Base-by-base conservation (phyloP, 345 rosid genomes). In the Microcos paniculata region DNA sequence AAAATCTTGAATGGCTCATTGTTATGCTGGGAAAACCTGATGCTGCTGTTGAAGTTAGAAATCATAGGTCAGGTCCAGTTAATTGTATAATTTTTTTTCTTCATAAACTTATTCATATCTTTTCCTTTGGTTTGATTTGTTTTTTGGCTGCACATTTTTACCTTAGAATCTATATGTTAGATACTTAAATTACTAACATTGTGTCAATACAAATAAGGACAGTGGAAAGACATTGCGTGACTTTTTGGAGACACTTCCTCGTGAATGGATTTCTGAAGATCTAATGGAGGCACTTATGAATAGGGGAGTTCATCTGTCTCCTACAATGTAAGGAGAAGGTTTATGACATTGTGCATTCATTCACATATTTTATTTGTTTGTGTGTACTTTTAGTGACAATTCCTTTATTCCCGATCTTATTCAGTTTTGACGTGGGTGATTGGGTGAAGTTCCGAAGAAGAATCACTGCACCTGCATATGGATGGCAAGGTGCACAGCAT, bases 231-330 rank as follows among this genome's bases (percentile, higher is more conserved):
- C 92, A 62, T 79, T 90, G 58, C 93, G 98, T 59, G 98, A 96
- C 82, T 89, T 84, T 80, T 68, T 96, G 88, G 99, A 96, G 86
- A 87, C 92, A 78, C 94, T 96, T 87, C 97, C 97, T 30, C 93
- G 99, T 64, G 98, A 93, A 77, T 96, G 99, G 99, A 92, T 96
- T 78, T 88, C 98, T 46, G 99, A 96, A 87, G 97, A 93, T 86
- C 82, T 96, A 52, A 88, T 96, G 94, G 99, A 96, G 75, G 97
- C 97, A 66, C 86, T 96, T 43, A 65, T 68, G 51, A 86, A 83
- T 83, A 91, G 90, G 76, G 97, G 97, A 76, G 87, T 96, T 80
- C 87, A 90, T 79, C 84, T 93, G 74, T 93, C 98, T 81, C 92
- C 97, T 79, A 90, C 99, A 78, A 72, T 85, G 99, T 93, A 82